These are phyloP conservation scores for Lepraria neglecta DNA, from an alignment of 495 filamentous ascomycete genomes.

Conservation along the genomic window DNA sequence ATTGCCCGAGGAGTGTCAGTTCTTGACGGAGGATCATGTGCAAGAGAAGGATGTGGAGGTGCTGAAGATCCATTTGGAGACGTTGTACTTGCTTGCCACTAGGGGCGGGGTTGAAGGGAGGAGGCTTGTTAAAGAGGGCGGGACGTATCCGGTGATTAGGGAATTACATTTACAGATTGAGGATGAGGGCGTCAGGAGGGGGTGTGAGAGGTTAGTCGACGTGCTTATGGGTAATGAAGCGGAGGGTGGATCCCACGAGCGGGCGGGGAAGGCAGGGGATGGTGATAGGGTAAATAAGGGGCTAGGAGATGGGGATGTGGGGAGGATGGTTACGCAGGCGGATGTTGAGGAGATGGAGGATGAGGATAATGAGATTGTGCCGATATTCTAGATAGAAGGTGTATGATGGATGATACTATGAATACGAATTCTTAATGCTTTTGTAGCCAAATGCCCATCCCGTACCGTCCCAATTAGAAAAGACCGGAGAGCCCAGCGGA, in stretches of 20 bases:
- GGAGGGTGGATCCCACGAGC: conserved; percentile 20
- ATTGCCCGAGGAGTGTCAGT: conserved; percentile 82
- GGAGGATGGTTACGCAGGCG: conserved; percentile 13
- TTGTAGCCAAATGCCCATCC: no score
- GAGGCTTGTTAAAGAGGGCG: conserved; percentile 62
- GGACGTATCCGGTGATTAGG: conserved; percentile 81
- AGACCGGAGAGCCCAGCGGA: no score
- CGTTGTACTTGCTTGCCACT: conserved; percentile 72
- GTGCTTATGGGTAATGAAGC: conserved; percentile 78
- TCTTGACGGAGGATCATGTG: conserved; percentile 79
- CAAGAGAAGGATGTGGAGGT: conserved; percentile 69
- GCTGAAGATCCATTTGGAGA: conserved; percentile 81
- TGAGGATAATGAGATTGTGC: conserved; percentile 28
- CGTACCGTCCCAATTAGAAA: no score
- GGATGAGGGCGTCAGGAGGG: conserved; percentile 75
- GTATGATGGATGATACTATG: neutral
- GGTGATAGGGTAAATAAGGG: neutral
- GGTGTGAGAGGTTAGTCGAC: conserved; percentile 84
- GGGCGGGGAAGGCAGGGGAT: neutral
- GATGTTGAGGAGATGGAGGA: conserved; percentile 12
- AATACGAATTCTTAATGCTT: no score
- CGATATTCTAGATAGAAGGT: conserved; percentile 17
- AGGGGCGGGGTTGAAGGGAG: conserved; percentile 52
- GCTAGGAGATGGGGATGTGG: conserved; percentile 2
- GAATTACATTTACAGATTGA: conserved; percentile 77